phyloP scores from a whole-genome alignment of 1,139 yeast genomes.

The Kluyveromyces marxianus region DNA sequence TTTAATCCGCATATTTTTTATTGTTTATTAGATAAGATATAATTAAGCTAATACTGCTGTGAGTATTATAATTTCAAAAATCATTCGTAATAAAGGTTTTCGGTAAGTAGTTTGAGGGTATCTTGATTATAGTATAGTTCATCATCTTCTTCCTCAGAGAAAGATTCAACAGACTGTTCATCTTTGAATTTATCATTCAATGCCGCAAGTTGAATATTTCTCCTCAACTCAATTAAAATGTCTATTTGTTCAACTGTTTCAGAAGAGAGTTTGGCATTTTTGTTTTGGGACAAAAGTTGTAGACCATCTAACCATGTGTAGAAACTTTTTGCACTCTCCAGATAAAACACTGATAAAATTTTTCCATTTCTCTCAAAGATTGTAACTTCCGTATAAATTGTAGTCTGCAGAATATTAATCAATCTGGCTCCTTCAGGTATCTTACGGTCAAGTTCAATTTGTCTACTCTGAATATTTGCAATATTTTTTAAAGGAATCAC shows the following conservation, averaged over 20 bases:
- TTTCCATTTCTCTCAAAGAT: constrained; percentile 39
- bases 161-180: constrained; percentile 13
- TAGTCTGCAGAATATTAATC: constrained; percentile 47
- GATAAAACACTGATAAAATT: constrained; percentile 48
- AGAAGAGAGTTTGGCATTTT: constrained; percentile 35
- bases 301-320: constrained; percentile 79
- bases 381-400: constrained; percentile 48
- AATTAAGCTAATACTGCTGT: background rate
- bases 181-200: constrained; percentile 35
- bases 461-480: constrained; percentile 17
- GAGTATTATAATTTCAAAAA: background rate
- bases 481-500: constrained; percentile 25
- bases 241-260: constrained; percentile 56
- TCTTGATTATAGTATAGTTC: constrained; percentile 40
- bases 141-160: constrained; percentile 27
- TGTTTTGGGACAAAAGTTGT: constrained; percentile 41
- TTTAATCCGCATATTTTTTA: background rate
- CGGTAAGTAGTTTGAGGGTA: constrained; percentile 36
- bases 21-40: background rate
- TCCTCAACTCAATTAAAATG: constrained; percentile 51
- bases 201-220: constrained; percentile 57
- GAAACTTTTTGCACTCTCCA: constrained; percentile 65
- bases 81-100: constrained; percentile 38
- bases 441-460: constrained; percentile 12
- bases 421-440: constrained; percentile 31